Evolutionary conservation across 805 yeast species (phyloP).

Genomic region (Starmera caribaea): DNA sequence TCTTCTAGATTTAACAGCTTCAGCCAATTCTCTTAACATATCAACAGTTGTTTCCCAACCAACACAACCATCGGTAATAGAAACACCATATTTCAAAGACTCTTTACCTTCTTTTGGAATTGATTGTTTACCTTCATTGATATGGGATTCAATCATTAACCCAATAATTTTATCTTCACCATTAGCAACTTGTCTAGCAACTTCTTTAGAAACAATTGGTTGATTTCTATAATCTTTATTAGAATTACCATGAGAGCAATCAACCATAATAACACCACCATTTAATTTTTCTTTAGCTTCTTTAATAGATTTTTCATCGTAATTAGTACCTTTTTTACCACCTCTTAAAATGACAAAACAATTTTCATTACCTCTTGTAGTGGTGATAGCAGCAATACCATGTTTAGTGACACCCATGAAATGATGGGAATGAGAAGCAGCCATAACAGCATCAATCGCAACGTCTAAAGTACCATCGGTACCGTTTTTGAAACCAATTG

Average conservation of each 20-base stretch:
- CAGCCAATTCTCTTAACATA: constrained; percentile 71
- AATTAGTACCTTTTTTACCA: constrained; percentile 90
- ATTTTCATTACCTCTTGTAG: constrained; percentile 91
- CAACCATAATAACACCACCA: constrained; percentile 68
- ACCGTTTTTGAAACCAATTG: constrained; percentile 97
- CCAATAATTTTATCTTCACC: constrained; percentile 85
- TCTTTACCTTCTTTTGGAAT: constrained; percentile 72
- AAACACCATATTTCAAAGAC: constrained; percentile 82
- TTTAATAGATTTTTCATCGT: constrained; percentile 69
- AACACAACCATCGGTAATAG: constrained; percentile 96
- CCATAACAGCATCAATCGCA: constrained; percentile 88
- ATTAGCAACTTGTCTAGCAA: constrained; percentile 68
- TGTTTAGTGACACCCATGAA: constrained; percentile 96
- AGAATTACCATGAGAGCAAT: constrained; percentile 97
- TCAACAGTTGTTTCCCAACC: constrained; percentile 80
- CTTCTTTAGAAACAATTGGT: constrained; percentile 79
- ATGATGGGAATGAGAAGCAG: constrained; percentile 89
- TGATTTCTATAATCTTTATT: constrained; percentile 91
- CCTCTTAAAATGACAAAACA: constrained; percentile 95
- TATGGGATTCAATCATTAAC: constrained; percentile 91
- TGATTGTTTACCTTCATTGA: constrained; percentile 89
- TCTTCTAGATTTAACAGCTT: constrained; percentile 80
- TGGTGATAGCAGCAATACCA: constrained; percentile 93
- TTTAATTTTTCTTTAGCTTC: constrained; percentile 60
- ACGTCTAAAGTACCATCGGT: constrained; percentile 92